These are phyloP conservation scores for Wickerhamia fluorescens DNA, from an alignment of 805 yeast genomes.

Conservation along the genomic window DNA sequence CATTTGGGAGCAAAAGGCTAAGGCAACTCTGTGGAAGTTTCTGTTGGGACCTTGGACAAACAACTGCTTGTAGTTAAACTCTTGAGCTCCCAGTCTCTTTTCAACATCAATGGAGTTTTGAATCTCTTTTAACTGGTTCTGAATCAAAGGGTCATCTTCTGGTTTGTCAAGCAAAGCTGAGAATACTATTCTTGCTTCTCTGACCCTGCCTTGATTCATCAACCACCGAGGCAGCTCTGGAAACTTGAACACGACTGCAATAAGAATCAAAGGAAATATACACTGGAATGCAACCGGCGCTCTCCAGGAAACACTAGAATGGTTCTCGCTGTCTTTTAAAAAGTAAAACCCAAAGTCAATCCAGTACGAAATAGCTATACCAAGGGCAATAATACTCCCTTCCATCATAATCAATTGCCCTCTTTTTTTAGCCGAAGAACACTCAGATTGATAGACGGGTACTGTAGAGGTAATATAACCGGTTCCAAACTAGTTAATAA, in stretches of 20 bases:
- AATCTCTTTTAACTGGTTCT: slow-evolving; percentile 14
- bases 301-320: slow-evolving; percentile 25
- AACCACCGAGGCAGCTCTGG: slow-evolving; percentile 44
- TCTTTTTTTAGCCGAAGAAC: slow-evolving; percentile 26
- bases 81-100: slow-evolving; percentile 12
- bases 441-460: slow-evolving; percentile 31
- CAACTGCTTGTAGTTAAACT: slow-evolving; percentile 19
- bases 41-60: slow-evolving; percentile 36
- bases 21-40: slow-evolving; percentile 42
- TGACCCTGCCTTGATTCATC: slow-evolving; percentile 18
- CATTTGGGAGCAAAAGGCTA: slow-evolving; percentile 38
- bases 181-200: slow-evolving; percentile 17
- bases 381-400: slow-evolving; percentile 19
- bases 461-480: slow-evolving; percentile 30
- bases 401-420: slow-evolving; percentile 25
- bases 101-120: slow-evolving; percentile 10
- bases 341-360: slow-evolving; percentile 28
- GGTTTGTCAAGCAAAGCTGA: slow-evolving; percentile 6
- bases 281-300: slow-evolving; percentile 27
- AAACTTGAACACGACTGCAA: slow-evolving; percentile 12
- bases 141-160: slow-evolving; percentile 6
- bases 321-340: slow-evolving; percentile 1
- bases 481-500: too few relatives aligned
- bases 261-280: slow-evolving; percentile 12
- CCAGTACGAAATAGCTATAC: slow-evolving; percentile 29